These are phyloP conservation scores for Gymnopilus dilepis DNA, from an alignment of 768 basidiomycete genomes.

Conservation along the genomic window DNA sequence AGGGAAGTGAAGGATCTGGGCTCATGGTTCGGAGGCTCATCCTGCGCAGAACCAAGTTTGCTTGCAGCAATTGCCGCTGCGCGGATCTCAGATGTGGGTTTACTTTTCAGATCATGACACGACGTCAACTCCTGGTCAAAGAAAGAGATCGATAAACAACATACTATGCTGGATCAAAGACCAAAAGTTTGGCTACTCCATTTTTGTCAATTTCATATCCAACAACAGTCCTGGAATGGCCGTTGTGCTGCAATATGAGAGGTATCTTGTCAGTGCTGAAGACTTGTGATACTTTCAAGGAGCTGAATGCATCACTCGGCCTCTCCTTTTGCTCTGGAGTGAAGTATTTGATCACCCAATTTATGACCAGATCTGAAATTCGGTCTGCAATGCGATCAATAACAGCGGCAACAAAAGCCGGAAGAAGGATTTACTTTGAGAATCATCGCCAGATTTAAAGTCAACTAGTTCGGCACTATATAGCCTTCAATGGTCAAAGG, in stretches of 20 bases:
- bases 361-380: conserved; percentile 56
- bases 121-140: background rate
- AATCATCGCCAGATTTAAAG: conserved; percentile 53
- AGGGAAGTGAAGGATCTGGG: background rate
- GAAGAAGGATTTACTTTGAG: conserved; percentile 42
- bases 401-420: background rate
- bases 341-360: conserved; percentile 85
- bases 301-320: conserved; percentile 53
- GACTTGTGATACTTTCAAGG: conserved; percentile 59
- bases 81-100: conserved; percentile 24
- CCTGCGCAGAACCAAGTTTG: background rate
- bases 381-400: conserved; percentile 3
- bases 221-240: conserved; percentile 88
- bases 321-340: conserved; percentile 31
- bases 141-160: conserved; percentile 19
- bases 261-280: conserved; percentile 72
- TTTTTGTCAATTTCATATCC: conserved; percentile 76
- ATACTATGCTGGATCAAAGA: conserved; percentile 80
- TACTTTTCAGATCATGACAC: conserved; percentile 11
- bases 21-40: background rate
- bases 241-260: conserved; percentile 79
- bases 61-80: conserved; percentile 25
- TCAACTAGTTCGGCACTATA: conserved; percentile 68
- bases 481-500: background rate
- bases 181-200: conserved; percentile 65